Evolutionary conservation across 1,284 basidiomycete species (phyloP), one percentile per base, ranked within the genome.

Genomic region (Exobasidium rhododendri): DNA sequence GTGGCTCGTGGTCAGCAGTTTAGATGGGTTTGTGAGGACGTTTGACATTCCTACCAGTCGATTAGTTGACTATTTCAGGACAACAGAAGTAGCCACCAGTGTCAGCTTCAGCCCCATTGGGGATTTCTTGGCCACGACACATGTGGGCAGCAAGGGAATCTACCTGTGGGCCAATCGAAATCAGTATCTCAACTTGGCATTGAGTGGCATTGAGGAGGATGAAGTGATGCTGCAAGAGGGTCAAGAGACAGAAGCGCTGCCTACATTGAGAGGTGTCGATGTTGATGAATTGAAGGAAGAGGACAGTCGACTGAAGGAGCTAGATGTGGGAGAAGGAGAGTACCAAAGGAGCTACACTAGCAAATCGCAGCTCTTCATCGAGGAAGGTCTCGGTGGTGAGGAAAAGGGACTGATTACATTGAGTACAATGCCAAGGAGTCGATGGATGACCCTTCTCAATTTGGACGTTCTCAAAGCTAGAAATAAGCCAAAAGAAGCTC

Each of bases 161-260:
- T 94, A 90, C 79, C 85, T 99, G 13, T 99, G 96, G 93, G 92
- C 93, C 22, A 98, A 99, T 81, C 88, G 92, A 61, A 91, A 93
- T 17, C 94, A 97, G 77, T 97, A 94, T 79, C 82, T 87, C 0
- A 90, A 94, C 60, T 85, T 97, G 7, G 85, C 92, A 1, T 86
- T 96, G 76, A 87, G 88, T 66, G 88, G 87, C 56, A 84, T 94
- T 17, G 84, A 86, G 45, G 90, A 94, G 67, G 86, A 91, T 57
- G 82, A 89, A 4, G 81, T 83, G 2, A 86, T 70, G 7, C 28
- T 1, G 28, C 20, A 20, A 4, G 45, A 61, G 14, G 5, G 14
- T 13, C 31, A 58, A 45, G 65, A 66, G 3, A 59, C 63, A 14
- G 47, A 22, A 28, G 63, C 65, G 1, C 43, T 72, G 40, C 70